Conservation (phyloP, 1,139 yeast species). For the Taphrina flavorubra region DNA sequence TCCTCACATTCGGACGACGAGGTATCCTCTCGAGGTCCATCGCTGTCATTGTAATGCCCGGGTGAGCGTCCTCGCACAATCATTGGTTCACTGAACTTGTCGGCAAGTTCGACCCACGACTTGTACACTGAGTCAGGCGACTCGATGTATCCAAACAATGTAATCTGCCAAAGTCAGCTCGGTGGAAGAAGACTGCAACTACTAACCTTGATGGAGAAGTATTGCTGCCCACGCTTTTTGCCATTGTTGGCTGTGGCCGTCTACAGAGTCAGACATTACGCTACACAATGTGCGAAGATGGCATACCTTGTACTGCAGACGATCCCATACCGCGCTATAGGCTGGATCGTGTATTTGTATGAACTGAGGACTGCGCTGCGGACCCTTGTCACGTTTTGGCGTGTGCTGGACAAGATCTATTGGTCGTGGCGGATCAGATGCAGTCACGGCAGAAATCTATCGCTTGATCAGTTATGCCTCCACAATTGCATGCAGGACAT, state of each 20-base stretch:
- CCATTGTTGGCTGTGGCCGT: conserved; percentile 41
- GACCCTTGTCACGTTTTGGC: conserved; percentile 41
- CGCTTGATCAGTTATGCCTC: not conserved
- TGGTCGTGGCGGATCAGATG: conserved; percentile 36
- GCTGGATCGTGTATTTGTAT: conserved; percentile 11
- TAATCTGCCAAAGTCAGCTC: not conserved
- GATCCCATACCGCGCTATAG: conserved; percentile 27
- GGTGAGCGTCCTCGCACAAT: conserved; percentile 41
- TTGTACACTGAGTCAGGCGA: conserved; percentile 9
- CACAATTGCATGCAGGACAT: not conserved
- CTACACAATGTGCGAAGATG: not conserved
- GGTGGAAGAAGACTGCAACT: not conserved
- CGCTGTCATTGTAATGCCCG: conserved; percentile 38
- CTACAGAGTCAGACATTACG: not conserved
- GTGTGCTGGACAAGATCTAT: conserved; percentile 40
- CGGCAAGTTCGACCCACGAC: conserved; percentile 30
- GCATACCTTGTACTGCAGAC: conserved; percentile 34
- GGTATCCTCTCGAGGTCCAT: conserved; percentile 1
- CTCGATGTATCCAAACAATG: conserved; percentile 12
- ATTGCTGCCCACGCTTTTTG: conserved; percentile 39
- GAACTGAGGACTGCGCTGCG: conserved; percentile 38
- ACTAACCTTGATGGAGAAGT: conserved; percentile 33
- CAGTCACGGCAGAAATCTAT: conserved; percentile 25
- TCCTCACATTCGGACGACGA: conserved; percentile 6
- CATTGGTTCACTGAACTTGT: conserved; percentile 36